A percentile compares a stretch with the other conserved stretches of the same genome.
Evolutionary conservation across 768 basidiomycete species (phyloP).

Genomic region (Leucocoprinus sp.): DNA sequence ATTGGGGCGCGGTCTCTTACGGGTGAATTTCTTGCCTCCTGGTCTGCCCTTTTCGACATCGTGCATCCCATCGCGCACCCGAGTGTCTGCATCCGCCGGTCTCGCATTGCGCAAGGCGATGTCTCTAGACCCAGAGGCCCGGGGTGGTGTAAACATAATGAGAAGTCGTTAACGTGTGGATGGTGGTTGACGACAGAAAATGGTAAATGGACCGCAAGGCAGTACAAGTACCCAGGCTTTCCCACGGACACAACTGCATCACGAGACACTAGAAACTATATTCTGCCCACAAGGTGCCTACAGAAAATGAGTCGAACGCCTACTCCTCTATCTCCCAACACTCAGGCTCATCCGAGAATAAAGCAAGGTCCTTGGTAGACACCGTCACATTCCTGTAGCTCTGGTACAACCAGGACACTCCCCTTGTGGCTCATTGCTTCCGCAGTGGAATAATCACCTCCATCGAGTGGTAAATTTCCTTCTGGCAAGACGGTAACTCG

Average conservation of each 20-base stretch:
- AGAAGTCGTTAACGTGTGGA: constrained; percentile 4
- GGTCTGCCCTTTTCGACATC: constrained; percentile 55
- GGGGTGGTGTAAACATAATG: constrained; percentile 50
- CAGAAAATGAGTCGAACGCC: not conserved
- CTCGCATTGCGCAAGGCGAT: constrained; percentile 65
- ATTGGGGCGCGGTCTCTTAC: constrained; percentile 52
- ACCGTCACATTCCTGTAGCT: constrained; percentile 23
- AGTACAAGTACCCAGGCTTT: constrained; percentile 15
- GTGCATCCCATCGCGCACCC: constrained; percentile 74
- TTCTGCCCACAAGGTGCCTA: too few relatives aligned
- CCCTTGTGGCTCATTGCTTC: not conserved
- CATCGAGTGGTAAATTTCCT: not conserved
- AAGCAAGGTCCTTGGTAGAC: constrained; percentile 26
- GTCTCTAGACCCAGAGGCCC: constrained; percentile 47
- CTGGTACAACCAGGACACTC: constrained; percentile 13
- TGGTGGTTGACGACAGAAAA: constrained; percentile 9
- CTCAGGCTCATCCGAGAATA: constrained; percentile 18
- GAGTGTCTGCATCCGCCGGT: constrained; percentile 68
- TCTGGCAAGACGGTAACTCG: not conserved
- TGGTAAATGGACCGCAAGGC: constrained; percentile 20
- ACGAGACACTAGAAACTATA: too few relatives aligned
- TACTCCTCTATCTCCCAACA: constrained; percentile 14
- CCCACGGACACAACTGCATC: too few relatives aligned
- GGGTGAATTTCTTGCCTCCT: constrained; percentile 63
- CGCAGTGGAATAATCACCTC: not conserved